Percentiles rank a stretch among this genome's conserved stretches.
Conservation (phyloP, 169 alveolate genomes). For the Eimeria maxima region DNA sequence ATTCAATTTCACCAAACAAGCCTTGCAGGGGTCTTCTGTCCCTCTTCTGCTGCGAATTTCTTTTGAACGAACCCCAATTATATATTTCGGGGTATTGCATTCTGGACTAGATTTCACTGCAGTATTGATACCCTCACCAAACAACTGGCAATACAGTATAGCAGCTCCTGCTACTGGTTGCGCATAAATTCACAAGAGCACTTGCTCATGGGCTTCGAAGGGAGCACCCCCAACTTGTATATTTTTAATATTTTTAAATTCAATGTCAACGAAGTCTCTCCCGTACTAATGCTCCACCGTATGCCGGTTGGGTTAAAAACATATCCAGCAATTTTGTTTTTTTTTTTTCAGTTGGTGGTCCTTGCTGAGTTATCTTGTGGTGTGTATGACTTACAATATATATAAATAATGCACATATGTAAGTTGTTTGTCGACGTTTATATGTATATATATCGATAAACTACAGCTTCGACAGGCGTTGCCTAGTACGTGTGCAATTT, state of each 20-base stretch:
- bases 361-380: not conserved
- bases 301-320: not conserved
- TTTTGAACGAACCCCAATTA: not conserved
- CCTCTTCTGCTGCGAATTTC: not conserved
- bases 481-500: not conserved
- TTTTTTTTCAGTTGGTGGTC: not conserved
- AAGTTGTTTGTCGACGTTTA: no score
- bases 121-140: not conserved
- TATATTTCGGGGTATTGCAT: not conserved
- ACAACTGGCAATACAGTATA: not conserved
- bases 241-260: no score
- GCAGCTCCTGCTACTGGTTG: not conserved
- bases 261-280: not conserved
- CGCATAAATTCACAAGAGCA: not conserved
- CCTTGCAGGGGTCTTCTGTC: not conserved
- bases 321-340: not conserved
- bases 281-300: no score
- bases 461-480: not conserved
- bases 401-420: no score
- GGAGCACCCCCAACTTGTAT: no score
- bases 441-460: no score
- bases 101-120: not conserved
- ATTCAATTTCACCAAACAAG: no score
- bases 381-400: no score
- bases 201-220: not conserved